Evolutionary conservation across 1,284 basidiomycete genomes (phyloP).

Genomic region (Caloboletus inedulis): DNA sequence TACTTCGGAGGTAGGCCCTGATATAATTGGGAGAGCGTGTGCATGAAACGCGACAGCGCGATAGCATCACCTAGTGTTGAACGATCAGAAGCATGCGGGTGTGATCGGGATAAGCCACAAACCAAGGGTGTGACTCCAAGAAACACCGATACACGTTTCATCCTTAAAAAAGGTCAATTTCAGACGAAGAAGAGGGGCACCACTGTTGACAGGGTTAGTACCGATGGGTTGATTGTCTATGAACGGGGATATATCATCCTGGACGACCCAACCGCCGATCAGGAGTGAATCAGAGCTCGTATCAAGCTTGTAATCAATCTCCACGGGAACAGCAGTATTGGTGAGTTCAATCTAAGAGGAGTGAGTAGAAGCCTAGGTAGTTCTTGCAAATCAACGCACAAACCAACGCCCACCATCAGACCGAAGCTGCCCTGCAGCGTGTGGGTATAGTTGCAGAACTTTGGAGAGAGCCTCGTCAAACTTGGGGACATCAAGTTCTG

Average conservation of each 20-base stretch:
- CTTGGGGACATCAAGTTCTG: constrained; percentile 14
- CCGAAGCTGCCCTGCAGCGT: constrained; percentile 24
- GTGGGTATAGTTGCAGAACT: constrained; percentile 24
- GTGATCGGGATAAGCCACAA: not conserved
- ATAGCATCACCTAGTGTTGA: no score
- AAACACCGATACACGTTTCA: constrained; percentile 29
- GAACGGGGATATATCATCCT: constrained; percentile 22
- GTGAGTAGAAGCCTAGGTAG: constrained; percentile 1
- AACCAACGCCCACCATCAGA: constrained; percentile 22
- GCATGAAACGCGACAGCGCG: constrained; percentile 20
- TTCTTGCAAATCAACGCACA: constrained; percentile 14
- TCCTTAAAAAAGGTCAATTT: constrained; percentile 24
- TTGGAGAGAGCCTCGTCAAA: constrained; percentile 4
- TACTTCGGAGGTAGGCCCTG: constrained; percentile 11
- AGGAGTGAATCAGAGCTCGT: constrained; percentile 7
- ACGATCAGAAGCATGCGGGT: not conserved
- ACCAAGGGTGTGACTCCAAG: constrained; percentile 32
- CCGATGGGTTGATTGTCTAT: constrained; percentile 9
- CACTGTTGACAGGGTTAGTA: constrained; percentile 3
- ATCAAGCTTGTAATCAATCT: constrained; percentile 6
- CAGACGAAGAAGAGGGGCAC: constrained; percentile 24
- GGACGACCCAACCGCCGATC: constrained; percentile 21
- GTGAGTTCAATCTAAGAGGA: constrained; percentile 21
- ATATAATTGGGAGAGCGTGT: constrained; percentile 23
- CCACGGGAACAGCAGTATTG: constrained; percentile 16